These are phyloP conservation scores for Peronospora tabacina DNA, from an alignment of 352 stramenopile genomes.

Conservation along the genomic window DNA sequence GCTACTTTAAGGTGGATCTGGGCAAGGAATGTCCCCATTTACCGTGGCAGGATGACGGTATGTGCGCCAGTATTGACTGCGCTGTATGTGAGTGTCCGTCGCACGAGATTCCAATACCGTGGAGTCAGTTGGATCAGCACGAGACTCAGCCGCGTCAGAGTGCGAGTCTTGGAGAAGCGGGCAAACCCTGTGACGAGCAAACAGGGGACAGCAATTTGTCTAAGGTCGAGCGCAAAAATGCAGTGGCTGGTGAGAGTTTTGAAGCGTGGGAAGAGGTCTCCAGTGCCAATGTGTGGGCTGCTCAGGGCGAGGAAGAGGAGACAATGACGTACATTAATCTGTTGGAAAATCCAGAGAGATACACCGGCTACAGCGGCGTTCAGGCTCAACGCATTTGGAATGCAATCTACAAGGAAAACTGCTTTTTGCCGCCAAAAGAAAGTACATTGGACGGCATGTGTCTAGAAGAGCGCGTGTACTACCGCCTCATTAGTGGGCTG, in stretches of 20 bases:
- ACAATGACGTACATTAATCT: conserved; percentile 92
- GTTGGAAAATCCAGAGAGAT: conserved; percentile 95
- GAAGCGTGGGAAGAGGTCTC: conserved; percentile 55
- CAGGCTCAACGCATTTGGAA: conserved; percentile 92
- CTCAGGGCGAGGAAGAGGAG: conserved; percentile 49
- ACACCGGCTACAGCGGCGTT: conserved; percentile 95
- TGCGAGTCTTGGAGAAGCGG: conserved; percentile 8
- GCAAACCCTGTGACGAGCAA: conserved; percentile 59
- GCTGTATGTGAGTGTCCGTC: conserved; percentile 84
- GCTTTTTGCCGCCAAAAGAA: conserved; percentile 72
- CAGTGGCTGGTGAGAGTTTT: conserved; percentile 52
- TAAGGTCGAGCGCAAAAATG: conserved; percentile 68
- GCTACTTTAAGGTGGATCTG: conserved; percentile 91
- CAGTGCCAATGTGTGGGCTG: conserved; percentile 50
- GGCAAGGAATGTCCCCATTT: conserved; percentile 79
- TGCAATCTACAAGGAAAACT: conserved; percentile 98
- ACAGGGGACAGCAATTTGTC: conserved; percentile 65
- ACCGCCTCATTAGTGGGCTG: conserved; percentile 92
- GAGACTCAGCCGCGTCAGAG: conserved; percentile 14
- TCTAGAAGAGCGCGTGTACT: conserved; percentile 94
- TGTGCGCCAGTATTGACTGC: conserved; percentile 87
- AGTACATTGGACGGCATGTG: conserved; percentile 71
- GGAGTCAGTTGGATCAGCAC: conserved; percentile 60
- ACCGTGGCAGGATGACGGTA: conserved; percentile 84
- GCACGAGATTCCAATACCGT: conserved; percentile 79